Conservation (phyloP, 2,329 filamentous ascomycete genomes). For the Phaeophleospora eucalypticola region DNA sequence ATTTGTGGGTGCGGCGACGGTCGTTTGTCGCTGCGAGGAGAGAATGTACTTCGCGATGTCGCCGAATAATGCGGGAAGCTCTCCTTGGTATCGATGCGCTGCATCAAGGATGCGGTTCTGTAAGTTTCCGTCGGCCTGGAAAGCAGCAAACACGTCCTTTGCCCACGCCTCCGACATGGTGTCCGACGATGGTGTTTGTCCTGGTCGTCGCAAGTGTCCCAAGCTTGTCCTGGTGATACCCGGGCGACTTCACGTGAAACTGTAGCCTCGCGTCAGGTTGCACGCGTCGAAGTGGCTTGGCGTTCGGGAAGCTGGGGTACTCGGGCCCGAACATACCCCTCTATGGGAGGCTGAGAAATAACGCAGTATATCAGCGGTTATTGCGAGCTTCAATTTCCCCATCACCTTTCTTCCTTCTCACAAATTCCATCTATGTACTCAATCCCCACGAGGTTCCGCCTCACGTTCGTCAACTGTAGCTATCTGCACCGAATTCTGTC, state of each 20-base stretch:
- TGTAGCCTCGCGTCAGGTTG: not conserved
- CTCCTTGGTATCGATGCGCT: conserved; percentile 15
- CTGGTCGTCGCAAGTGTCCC: not conserved
- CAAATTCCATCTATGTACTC: too few relatives aligned
- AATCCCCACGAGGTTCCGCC: too few relatives aligned
- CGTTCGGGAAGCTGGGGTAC: too few relatives aligned
- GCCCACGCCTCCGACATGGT: conserved; percentile 3
- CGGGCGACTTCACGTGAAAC: too few relatives aligned
- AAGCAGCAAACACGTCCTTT: conserved; percentile 16
- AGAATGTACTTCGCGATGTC: conserved; percentile 46
- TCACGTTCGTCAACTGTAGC: too few relatives aligned
- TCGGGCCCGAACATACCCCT: too few relatives aligned
- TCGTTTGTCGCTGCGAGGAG: conserved; percentile 25
- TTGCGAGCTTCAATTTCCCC: too few relatives aligned
- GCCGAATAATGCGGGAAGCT: conserved; percentile 39
- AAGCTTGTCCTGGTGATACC: too few relatives aligned
- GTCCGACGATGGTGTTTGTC: not conserved
- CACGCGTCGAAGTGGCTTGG: not conserved
- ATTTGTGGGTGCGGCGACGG: conserved; percentile 22
- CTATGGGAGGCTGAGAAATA: too few relatives aligned
- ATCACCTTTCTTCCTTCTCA: too few relatives aligned
- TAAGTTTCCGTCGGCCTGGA: conserved; percentile 14
- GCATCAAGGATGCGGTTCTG: conserved; percentile 17
- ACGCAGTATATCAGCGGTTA: too few relatives aligned
- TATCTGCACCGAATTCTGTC: conserved; percentile 1